Evolutionary conservation across 495 filamentous ascomycete genomes (phyloP).

Genomic region (Penicillium egyptiacum): DNA sequence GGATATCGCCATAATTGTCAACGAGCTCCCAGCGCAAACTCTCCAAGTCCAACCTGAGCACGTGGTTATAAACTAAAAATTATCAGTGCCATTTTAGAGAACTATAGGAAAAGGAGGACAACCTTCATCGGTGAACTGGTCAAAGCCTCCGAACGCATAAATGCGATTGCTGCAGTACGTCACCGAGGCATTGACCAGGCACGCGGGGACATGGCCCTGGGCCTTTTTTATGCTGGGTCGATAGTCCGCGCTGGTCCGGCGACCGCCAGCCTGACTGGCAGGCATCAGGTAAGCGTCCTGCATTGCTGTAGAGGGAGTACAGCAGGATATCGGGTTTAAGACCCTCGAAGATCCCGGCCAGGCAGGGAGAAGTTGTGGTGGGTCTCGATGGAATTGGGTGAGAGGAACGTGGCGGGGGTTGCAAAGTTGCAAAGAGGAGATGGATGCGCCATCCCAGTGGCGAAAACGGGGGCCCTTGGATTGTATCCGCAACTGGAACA

Average conservation of each 20-base stretch:
- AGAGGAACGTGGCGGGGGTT: constrained; percentile 15
- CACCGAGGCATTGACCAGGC: constrained; percentile 95
- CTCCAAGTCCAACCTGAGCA: constrained; percentile 79
- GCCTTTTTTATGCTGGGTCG: constrained; percentile 77
- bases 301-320: constrained; percentile 29
- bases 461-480: background rate
- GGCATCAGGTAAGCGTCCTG: constrained; percentile 81
- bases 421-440: constrained; percentile 7
- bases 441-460: constrained; percentile 20
- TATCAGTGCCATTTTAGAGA: constrained; percentile 14
- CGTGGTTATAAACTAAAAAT: constrained; percentile 87
- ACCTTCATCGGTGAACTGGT: constrained; percentile 97
- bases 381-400: constrained; percentile 38
- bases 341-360: constrained; percentile 32
- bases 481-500: constrained; percentile 1
- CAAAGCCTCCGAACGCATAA: constrained; percentile 98
- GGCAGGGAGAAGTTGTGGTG: constrained; percentile 32
- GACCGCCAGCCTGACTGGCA: constrained; percentile 66
- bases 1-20: constrained; percentile 98
- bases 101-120: background rate
- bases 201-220: constrained; percentile 85
- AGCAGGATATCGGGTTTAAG: constrained; percentile 31
- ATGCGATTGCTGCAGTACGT: constrained; percentile 95
- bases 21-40: constrained; percentile 91
- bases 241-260: constrained; percentile 64